Evolutionary conservation across 441 rosid genomes (phyloP), one percentile per base, ranked within the genome.

Genomic region (Erodium moschatum): DNA sequence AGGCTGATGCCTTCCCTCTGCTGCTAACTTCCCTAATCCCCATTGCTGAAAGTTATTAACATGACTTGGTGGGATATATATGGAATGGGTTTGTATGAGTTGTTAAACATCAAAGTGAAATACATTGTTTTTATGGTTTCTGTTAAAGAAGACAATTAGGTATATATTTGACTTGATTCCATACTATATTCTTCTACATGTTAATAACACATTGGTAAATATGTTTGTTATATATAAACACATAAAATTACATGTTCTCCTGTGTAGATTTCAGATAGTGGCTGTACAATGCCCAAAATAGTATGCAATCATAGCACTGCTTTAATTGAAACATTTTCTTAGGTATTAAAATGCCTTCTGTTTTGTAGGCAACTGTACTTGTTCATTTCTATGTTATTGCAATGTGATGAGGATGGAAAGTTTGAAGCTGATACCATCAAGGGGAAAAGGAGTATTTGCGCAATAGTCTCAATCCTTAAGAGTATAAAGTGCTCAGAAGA

Each of bases 371-470:
- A 85, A 76, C 74, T 92, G 82, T 84, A 89, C 86, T 74, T 84
- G 79, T 70, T 86, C 71, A 74, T 84, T 77, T 91, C 94, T 64
- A 68, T 86, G 85, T 77, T 96, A 77, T 77, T 89, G 74, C 85
- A 80, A 69, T 92, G 88, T 85, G 98, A 89, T 72, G 98, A 89
- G 77, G 99, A 88, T 64, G 80, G 76, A 56, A 92, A 88, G 80
- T 82, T 85, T 29, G 98, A 91, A 79, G 85, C 82, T 71, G 70
- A 76, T 74, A 74, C 77, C 52, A 79, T 77, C 77, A 85, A 73
- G 72, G 93, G 85, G 67, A 86, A 85, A 69, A 96, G 91, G 78
- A 85, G 71, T 63, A 70, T 83, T 78, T 83, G 87, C 70, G 70
- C 76, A 15, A 80, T 89, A 69, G 79, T 76, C 33, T 84, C 86